Conservation (phyloP, 2,329 filamentous ascomycete species). For the Tolypocladium cylindrosporum region DNA sequence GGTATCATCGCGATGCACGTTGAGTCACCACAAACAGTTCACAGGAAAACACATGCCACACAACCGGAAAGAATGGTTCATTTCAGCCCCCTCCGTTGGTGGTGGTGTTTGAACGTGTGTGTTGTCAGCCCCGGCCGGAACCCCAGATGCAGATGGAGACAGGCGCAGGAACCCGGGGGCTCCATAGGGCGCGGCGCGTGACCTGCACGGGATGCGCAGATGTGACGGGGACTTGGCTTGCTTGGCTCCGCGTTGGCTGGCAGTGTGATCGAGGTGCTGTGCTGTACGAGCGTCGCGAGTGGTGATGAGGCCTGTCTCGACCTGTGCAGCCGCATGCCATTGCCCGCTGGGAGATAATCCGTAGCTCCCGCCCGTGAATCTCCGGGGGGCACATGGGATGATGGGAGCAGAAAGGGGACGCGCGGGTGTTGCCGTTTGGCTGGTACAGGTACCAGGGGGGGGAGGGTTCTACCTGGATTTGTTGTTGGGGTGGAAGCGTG, state of each 20-base stretch:
- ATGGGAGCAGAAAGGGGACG: background rate
- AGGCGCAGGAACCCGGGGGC: constrained; percentile 1
- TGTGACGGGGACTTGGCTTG: too few species aligned
- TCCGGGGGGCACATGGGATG: background rate
- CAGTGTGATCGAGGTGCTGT: background rate
- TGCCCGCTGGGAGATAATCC: background rate
- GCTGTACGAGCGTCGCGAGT: background rate
- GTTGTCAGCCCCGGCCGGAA: background rate
- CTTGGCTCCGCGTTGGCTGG: too few species aligned
- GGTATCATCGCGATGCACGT: background rate
- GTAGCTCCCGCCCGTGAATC: background rate
- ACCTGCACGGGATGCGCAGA: background rate
- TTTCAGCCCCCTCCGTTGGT: background rate
- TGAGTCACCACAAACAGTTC: background rate
- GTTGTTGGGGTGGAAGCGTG: background rate
- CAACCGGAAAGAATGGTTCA: background rate
- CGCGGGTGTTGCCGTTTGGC: background rate
- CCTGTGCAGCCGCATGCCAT: background rate
- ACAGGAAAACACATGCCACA: background rate
- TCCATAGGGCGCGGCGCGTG: background rate
- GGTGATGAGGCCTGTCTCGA: background rate
- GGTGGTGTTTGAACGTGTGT: too few species aligned
- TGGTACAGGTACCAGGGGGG: background rate
- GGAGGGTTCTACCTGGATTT: background rate
- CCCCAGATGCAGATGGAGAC: background rate